These are phyloP conservation scores for Trametes punicea DNA, from an alignment of 768 basidiomycete species.

Conservation along the genomic window DNA sequence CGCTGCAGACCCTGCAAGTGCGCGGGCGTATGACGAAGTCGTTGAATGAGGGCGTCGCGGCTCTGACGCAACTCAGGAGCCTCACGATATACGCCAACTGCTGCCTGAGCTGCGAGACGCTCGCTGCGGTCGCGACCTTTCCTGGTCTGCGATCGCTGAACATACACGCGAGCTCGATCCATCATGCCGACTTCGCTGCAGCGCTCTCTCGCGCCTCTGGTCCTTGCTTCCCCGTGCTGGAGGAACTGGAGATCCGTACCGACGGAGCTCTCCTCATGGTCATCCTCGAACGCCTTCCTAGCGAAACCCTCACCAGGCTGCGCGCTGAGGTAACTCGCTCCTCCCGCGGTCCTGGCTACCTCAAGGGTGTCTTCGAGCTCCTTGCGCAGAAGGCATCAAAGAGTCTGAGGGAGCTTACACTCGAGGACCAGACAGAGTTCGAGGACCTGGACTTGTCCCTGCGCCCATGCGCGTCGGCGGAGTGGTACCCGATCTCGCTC, in stretches of 20 bases:
- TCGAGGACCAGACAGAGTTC: conserved; percentile 21
- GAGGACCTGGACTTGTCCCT: conserved; percentile 3
- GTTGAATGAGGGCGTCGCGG: conserved; percentile 7
- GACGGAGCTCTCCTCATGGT: conserved; percentile 12
- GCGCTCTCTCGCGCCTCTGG: conserved; percentile 7
- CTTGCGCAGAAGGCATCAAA: conserved; percentile 19
- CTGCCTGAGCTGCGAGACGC: conserved; percentile 12
- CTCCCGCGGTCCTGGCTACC: conserved; percentile 7
- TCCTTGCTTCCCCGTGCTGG: conserved; percentile 17
- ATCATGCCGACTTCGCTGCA: conserved; percentile 15
- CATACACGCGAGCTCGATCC: conserved; percentile 19
- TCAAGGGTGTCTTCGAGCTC: conserved; percentile 20
- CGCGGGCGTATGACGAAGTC: conserved; percentile 17
- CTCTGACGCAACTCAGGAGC: conserved; percentile 14
- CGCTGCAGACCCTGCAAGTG: conserved; percentile 17
- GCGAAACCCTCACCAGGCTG: conserved; percentile 15
- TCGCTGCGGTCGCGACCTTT: conserved; percentile 21
- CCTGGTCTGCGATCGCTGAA: conserved; percentile 19
- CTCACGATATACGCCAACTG: conserved; percentile 19
- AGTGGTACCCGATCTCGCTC: conserved; percentile 23
- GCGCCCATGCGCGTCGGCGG: background rate
- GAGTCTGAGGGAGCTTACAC: conserved; percentile 21
- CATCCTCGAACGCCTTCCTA: conserved; percentile 17
- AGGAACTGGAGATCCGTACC: conserved; percentile 19
- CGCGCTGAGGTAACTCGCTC: conserved; percentile 18